A percentile compares a stretch with the other conserved stretches of the same genome.
Evolutionary conservation across 352 stramenopile species (phyloP).

Genomic region (Phytophthora tubulina): DNA sequence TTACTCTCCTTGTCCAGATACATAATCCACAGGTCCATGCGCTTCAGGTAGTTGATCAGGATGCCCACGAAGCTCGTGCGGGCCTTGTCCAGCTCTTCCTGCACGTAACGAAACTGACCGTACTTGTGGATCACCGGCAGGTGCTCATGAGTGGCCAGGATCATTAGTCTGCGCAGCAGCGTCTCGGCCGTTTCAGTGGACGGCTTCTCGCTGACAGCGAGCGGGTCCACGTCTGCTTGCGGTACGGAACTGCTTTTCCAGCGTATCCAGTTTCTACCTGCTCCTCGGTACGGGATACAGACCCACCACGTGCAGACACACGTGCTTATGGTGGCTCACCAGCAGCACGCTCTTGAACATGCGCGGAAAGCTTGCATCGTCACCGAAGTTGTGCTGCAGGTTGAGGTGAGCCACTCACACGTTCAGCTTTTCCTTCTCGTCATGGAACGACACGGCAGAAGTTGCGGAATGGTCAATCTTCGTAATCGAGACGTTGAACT

Average conservation of each 20-base stretch:
- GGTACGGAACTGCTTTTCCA: slow-evolving; percentile 93
- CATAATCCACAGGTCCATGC: slow-evolving; percentile 97
- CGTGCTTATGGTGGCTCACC: slow-evolving; percentile 96
- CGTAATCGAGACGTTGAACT: slow-evolving; percentile 97
- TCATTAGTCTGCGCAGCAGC: slow-evolving; percentile 93
- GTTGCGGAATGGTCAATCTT: slow-evolving; percentile 94
- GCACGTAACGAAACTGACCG: slow-evolving; percentile 96
- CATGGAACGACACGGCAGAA: slow-evolving; percentile 94
- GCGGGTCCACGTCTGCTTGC: slow-evolving; percentile 90
- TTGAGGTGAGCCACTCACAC: slow-evolving; percentile 96
- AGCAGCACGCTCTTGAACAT: slow-evolving; percentile 93
- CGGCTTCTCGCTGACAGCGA: slow-evolving; percentile 77
- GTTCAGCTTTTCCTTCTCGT: slow-evolving; percentile 98
- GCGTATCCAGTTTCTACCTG: slow-evolving; percentile 76
- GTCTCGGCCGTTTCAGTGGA: slow-evolving; percentile 85
- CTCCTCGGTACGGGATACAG: slow-evolving; percentile 85
- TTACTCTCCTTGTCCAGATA: slow-evolving; percentile 98
- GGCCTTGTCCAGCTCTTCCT: slow-evolving; percentile 93
- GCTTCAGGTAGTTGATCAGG: slow-evolving; percentile 95
- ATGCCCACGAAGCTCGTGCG: slow-evolving; percentile 96
- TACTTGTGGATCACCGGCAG: slow-evolving; percentile 95
- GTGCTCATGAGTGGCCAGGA: slow-evolving; percentile 94
- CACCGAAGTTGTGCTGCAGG: slow-evolving; percentile 96
- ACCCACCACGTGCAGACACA: slow-evolving; percentile 95
- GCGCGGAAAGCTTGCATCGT: slow-evolving; percentile 88